A percentile compares a stretch with the other conserved stretches of the same genome.
phyloP scores from a whole-genome alignment of 352 stramenopile species.

The Phytopythium helicoides region DNA sequence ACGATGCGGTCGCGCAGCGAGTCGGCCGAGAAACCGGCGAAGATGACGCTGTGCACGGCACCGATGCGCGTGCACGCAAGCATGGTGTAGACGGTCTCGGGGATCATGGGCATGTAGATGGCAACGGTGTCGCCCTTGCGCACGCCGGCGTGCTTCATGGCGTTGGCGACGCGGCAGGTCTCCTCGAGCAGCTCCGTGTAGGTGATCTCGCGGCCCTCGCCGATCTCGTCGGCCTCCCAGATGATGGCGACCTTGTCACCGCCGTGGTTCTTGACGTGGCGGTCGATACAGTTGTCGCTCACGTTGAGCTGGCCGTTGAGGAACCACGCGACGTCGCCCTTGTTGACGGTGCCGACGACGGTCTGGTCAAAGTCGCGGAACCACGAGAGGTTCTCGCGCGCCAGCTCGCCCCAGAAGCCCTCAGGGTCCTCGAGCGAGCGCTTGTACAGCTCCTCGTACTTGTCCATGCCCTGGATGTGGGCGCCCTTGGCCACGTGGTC shows the following conservation, averaged over 20 bases:
- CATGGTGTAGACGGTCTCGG: constrained; percentile 95
- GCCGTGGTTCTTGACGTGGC: constrained; percentile 80
- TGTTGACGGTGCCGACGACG: constrained; percentile 80
- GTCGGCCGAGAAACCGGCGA: constrained; percentile 93
- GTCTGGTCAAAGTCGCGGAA: constrained; percentile 85
- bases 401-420: constrained; percentile 82
- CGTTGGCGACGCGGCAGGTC: constrained; percentile 93
- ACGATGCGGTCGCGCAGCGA: constrained; percentile 93
- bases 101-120: constrained; percentile 99
- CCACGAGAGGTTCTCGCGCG: constrained; percentile 70
- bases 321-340: constrained; percentile 96
- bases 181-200: constrained; percentile 48
- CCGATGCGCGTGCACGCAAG: constrained; percentile 96
- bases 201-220: constrained; percentile 60
- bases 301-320: constrained; percentile 94
- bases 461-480: constrained; percentile 48
- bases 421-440: constrained; percentile 78
- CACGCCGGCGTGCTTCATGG: constrained; percentile 90
- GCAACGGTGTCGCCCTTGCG: constrained; percentile 94
- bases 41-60: constrained; percentile 96
- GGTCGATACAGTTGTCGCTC: constrained; percentile 95
- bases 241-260: constrained; percentile 86
- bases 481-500: constrained; percentile 33
- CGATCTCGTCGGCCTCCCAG: constrained; percentile 97
- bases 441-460: constrained; percentile 75